Evolutionary conservation across 1,284 basidiomycete species (phyloP).

Genomic region (Ganoderma sinense): DNA sequence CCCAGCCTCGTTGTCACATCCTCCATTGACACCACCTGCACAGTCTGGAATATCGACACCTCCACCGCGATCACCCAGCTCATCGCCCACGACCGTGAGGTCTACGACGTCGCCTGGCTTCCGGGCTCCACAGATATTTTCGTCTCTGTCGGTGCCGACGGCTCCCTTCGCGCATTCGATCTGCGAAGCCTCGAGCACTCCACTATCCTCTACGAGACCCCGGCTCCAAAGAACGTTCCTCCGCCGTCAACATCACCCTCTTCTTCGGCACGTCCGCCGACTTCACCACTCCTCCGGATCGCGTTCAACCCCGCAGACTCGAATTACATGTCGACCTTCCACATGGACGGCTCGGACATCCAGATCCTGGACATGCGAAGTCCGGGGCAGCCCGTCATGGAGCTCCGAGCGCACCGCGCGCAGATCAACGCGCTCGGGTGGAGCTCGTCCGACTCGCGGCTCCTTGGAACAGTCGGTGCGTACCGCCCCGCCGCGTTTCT

Average conservation of each 20-base stretch:
- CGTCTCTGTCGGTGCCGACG: slow-evolving; percentile 98
- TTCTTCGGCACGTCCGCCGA: slow-evolving; percentile 70
- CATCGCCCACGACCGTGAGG: slow-evolving; percentile 98
- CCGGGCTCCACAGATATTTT: slow-evolving; percentile 98
- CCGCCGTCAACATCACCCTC: slow-evolving; percentile 64
- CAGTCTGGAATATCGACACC: slow-evolving; percentile 97
- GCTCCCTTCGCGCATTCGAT: slow-evolving; percentile 96
- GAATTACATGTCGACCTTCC: slow-evolving; percentile 94
- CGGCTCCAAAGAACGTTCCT: slow-evolving; percentile 71
- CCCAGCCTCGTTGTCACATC: slow-evolving; percentile 93
- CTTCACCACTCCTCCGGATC: slow-evolving; percentile 84
- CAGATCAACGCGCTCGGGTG: slow-evolving; percentile 88
- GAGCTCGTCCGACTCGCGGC: slow-evolving; percentile 83
- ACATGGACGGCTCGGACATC: slow-evolving; percentile 87
- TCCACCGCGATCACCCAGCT: slow-evolving; percentile 96
- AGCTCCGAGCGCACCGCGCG: slow-evolving; percentile 81
- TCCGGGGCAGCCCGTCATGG: slow-evolving; percentile 93
- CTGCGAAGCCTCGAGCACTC: slow-evolving; percentile 96
- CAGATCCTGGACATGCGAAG: slow-evolving; percentile 95
- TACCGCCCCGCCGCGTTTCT: slow-evolving; percentile 14
- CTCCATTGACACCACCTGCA: slow-evolving; percentile 96
- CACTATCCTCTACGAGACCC: slow-evolving; percentile 97
- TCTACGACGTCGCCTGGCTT: slow-evolving; percentile 98
- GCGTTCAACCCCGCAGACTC: slow-evolving; percentile 89
- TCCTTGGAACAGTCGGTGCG: slow-evolving; percentile 86